A percentile compares a stretch with the other conserved stretches of the same genome.
Conservation (phyloP, 371 early-diverging fungal genomes). For the Mortierella sp. region DNA sequence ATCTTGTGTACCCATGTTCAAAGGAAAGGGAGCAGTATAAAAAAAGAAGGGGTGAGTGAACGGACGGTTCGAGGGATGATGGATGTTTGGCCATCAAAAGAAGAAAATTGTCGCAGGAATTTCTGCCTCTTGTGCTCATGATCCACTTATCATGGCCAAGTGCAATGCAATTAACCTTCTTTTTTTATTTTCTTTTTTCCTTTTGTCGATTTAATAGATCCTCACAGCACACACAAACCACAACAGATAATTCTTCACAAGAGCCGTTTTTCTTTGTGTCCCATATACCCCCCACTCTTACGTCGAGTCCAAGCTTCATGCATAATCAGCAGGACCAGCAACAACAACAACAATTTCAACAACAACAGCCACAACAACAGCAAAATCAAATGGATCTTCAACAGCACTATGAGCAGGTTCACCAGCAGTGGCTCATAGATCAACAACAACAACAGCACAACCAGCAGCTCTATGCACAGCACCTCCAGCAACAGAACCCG, state of each 20-base stretch:
- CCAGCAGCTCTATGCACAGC: slow-evolving; percentile 30
- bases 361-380: slow-evolving; percentile 3
- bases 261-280: background rate
- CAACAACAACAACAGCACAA: slow-evolving; percentile 45
- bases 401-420: slow-evolving; percentile 27
- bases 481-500: slow-evolving; percentile 16
- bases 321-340: slow-evolving; percentile 10
- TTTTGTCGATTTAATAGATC: background rate
- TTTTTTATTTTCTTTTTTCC: slow-evolving; percentile 9
- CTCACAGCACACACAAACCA: background rate
- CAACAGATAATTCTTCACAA: background rate
- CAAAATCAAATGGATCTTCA: slow-evolving; percentile 41
- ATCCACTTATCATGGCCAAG: background rate
- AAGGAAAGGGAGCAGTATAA: background rate
- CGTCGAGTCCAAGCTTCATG: background rate
- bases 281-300: background rate
- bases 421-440: slow-evolving; percentile 27
- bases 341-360: slow-evolving; percentile 9
- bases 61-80: background rate
- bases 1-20: background rate
- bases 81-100: too few species aligned
- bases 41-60: background rate
- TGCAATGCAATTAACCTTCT: slow-evolving; percentile 19
- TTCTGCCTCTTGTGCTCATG: background rate
- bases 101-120: too few species aligned